Base-by-base conservation (phyloP, 495 filamentous ascomycete species). In the Lasiosphaeriaceae sp. region DNA sequence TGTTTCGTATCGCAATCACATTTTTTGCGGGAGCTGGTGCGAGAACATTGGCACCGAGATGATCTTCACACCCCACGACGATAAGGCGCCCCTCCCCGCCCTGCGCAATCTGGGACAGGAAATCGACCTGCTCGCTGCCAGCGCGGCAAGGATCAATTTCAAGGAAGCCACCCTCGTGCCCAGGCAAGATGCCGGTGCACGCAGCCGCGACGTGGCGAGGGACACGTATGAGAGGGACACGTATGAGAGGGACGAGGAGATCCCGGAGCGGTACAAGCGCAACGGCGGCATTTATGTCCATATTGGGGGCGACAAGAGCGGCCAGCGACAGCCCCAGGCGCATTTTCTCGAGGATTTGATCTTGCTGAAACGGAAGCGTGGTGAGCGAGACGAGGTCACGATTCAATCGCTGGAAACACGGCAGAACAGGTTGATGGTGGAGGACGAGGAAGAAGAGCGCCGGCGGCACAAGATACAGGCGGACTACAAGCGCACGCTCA, bases 11-110 rank as follows among this genome's bases (percentile, higher is more conserved):
- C 76, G 86, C 45, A 86, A 86, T 47, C 82, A 83, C 50, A 72
- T 91, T 34, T 92, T 89, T 68, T 84, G 80, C 59, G 92, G 90
- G 54, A 67, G 80, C 26, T 96, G 92, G 92, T 79, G 79, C 29
- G 78, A 86, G 46, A 87, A 89, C 55, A 78, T 93, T 2, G 91
- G 91, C 31, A 94, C 90, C 0, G 89, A 95, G 48, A 66, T 96
- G 58, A 77, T 91, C 54, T 85, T 96, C 54, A 73, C 82, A 0
- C 70, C 71, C 1, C 82, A 78, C 49, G 77, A 73, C 56, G 67
- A 66, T 23, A 73, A 69, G 49, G 59, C 57, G 58, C 52, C 66
- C 26, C 60, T 76, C 51, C 71, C 69, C 12, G 72, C 64, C n/a
- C 72, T 77, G 11, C 78, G 69, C 22, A 66, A 65, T 31, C 71